phyloP scores from a whole-genome alignment of 1,284 basidiomycete genomes.

The Puccinia coronata region DNA sequence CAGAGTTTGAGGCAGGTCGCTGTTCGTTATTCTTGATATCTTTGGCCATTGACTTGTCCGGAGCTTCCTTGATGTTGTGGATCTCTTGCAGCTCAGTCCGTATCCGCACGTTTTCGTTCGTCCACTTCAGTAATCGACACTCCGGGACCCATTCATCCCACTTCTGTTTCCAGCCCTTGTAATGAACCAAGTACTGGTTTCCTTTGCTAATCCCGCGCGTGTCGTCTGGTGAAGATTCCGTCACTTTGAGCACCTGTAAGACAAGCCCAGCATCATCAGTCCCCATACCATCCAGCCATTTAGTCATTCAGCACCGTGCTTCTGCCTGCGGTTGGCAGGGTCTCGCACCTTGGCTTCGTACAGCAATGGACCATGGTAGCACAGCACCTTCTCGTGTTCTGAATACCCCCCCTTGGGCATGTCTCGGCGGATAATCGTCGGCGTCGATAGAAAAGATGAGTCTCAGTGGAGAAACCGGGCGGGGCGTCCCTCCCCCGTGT shows the following conservation, averaged over 20 bases:
- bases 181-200: constrained; percentile 91
- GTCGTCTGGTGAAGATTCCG: constrained; percentile 72
- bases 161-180: constrained; percentile 99
- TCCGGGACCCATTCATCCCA: constrained; percentile 99
- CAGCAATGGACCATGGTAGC: constrained; percentile 89
- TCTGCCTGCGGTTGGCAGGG: background rate
- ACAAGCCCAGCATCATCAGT: no score
- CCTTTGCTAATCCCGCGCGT: constrained; percentile 67
- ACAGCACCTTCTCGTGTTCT: constrained; percentile 77
- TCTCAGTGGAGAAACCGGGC: no score
- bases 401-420: constrained; percentile 58
- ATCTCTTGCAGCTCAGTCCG: constrained; percentile 65
- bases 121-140: constrained; percentile 78
- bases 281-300: constrained; percentile 19
- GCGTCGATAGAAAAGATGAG: background rate
- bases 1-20: constrained; percentile 57
- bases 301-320: background rate
- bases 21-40: constrained; percentile 53
- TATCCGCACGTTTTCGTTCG: constrained; percentile 77
- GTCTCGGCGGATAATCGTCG: background rate
- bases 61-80: constrained; percentile 64
- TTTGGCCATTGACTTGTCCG: constrained; percentile 58
- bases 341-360: constrained; percentile 79
- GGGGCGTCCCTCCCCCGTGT: no score
- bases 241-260: constrained; percentile 78